Evolutionary conservation across 2,329 filamentous ascomycete genomes (phyloP), one percentile per base, ranked within the genome.

Genomic region (Trichocomaceae sp.): DNA sequence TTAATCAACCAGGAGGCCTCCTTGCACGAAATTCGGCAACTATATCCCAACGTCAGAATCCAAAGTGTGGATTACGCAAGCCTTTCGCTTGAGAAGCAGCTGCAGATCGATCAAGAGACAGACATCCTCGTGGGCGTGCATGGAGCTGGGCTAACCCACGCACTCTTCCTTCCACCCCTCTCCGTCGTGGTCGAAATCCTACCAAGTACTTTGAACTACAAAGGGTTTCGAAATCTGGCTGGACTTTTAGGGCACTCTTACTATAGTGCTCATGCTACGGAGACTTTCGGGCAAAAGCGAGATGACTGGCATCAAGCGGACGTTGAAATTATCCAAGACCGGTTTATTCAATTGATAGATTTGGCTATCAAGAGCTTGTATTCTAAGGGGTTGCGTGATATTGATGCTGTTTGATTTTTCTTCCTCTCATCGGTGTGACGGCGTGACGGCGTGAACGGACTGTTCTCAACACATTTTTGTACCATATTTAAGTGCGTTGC

Each of bases 71-170:
- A 76, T 58, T 73, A 77, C 55, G 69, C 68, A 0, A 54, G 60
- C n/a, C 54, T 74, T n/a, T 51, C 72, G 6, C 68, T 77, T 42
- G 35, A 50, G 0, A 64, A 72, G 33, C 75, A 77, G 60, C 44
- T 76, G 5, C 52, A 58, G 8, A 37, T 72, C 1, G 63, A 68
- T 9, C 68, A 63, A 13, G 61, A 63, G 23, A 75, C 74, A 1
- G 73, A 77, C 55, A 58, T 77, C 15, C 63, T 78, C 8, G 67
- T 75, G 5, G 74, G 74, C 29, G 69, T 74, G 1, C 74, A 77
- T 60, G 75, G 75, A 42, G 73, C 74, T 0, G 75, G 72, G 0
- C 61, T 77, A 15, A 72, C 74, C 4, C 73, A 77, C 48, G 52
- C 52, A 3, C 67, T 77, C 59, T 78, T 76, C 54, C 63, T 76